phyloP scores from a whole-genome alignment of 2,329 filamentous ascomycete species.

The Colletotrichum euphorbiae region DNA sequence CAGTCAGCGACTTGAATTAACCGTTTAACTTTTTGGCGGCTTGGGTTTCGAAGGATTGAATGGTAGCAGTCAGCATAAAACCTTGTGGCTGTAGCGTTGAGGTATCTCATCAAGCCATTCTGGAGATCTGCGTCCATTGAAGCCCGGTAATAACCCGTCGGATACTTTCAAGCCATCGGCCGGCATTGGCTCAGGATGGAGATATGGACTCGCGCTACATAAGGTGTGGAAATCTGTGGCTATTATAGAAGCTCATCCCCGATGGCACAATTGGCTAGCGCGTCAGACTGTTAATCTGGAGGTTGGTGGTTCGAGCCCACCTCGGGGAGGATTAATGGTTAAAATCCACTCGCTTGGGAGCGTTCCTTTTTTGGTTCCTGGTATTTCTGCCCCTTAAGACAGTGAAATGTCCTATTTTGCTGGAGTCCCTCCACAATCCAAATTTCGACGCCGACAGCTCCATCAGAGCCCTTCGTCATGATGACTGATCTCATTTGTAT shows the following conservation, averaged over 20 bases:
- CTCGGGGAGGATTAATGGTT: slow-evolving; percentile 30
- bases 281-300: slow-evolving; percentile 41
- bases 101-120: neutral
- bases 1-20: neutral
- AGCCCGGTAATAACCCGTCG: neutral
- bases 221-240: too few species aligned
- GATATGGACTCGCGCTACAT: accelerated
- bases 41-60: neutral
- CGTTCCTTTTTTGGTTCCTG: accelerated
- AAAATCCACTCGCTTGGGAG: neutral
- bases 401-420: neutral
- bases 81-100: neutral
- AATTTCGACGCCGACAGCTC: too few species aligned
- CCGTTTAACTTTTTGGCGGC: neutral
- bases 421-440: too few species aligned
- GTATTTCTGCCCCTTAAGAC: neutral
- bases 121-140: slow-evolving; percentile 8
- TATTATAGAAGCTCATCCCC: too few species aligned
- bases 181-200: too few species aligned
- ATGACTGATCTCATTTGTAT: too few species aligned
- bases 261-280: slow-evolving; percentile 41
- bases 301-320: slow-evolving; percentile 40
- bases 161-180: neutral
- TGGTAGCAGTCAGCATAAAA: neutral
- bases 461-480: too few species aligned